Percentiles rank a stretch among this genome's conserved stretches.
phyloP scores from a whole-genome alignment of 108 stramenopile genomes.

The Cyclotella baltica region DNA sequence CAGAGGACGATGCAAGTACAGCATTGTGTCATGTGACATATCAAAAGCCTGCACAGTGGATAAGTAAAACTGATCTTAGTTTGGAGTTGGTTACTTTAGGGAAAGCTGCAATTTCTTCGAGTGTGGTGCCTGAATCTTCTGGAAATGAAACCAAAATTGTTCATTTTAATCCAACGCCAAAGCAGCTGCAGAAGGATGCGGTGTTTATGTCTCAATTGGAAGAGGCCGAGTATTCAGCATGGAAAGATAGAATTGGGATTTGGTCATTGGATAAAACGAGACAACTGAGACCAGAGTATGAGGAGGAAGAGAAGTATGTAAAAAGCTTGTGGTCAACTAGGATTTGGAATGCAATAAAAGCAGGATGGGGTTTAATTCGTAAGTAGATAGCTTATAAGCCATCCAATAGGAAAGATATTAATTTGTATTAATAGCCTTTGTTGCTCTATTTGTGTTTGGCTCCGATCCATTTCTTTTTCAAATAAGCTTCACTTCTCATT shows the following conservation, averaged over 20 bases:
- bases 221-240: constrained; percentile 65
- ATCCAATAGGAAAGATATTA: background rate
- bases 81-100: constrained; percentile 41
- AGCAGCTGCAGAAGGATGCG: constrained; percentile 65
- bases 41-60: constrained; percentile 48
- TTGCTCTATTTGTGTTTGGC: background rate
- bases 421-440: background rate
- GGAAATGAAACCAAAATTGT: constrained; percentile 33
- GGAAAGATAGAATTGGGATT: constrained; percentile 63
- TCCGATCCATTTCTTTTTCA: constrained; percentile 61
- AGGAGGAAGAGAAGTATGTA: constrained; percentile 28
- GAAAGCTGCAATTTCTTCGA: constrained; percentile 25
- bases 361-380: constrained; percentile 1
- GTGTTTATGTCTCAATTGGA: constrained; percentile 70
- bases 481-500: constrained; percentile 87
- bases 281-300: constrained; percentile 54
- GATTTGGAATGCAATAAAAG: background rate
- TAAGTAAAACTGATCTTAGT: constrained; percentile 49
- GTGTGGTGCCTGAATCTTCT: constrained; percentile 6
- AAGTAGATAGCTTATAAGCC: background rate
- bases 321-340: constrained; percentile 2
- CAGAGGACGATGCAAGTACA: constrained; percentile 1
- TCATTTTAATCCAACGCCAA: constrained; percentile 62
- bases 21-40: constrained; percentile 67
- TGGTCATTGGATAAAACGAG: constrained; percentile 65